Evolutionary conservation across 306 rosid genomes (phyloP).

Genomic region (Fragaria iinumae): DNA sequence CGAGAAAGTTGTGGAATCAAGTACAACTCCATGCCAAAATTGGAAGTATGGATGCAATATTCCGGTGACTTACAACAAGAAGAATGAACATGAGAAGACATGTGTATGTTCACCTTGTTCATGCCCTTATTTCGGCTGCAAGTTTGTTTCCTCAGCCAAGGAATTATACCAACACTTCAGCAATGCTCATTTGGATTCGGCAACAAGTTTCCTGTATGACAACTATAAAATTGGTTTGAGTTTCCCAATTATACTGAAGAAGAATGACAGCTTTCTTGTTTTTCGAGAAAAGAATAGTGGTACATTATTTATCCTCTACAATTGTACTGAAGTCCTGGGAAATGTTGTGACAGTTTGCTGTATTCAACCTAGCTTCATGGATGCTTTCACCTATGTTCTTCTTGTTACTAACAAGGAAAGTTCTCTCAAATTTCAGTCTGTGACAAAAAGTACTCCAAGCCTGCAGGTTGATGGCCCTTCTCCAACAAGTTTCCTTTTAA

Average conservation of each 20-base stretch:
- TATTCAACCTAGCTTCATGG: slow-evolving; percentile 40
- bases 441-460: slow-evolving; percentile 33
- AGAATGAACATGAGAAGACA: slow-evolving; percentile 46
- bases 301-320: slow-evolving; percentile 47
- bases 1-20: slow-evolving; percentile 63
- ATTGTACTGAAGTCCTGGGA: slow-evolving; percentile 33
- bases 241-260: background rate
- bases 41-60: slow-evolving; percentile 50
- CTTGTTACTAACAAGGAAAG: slow-evolving; percentile 28
- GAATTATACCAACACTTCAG: slow-evolving; percentile 49
- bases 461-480: slow-evolving; percentile 12
- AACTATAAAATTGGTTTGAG: too few relatives aligned
- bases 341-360: slow-evolving; percentile 42
- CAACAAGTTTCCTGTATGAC: slow-evolving; percentile 21
- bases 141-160: slow-evolving; percentile 34
- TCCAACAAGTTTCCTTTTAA: slow-evolving; percentile 35
- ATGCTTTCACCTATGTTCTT: slow-evolving; percentile 39
- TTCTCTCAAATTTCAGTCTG: slow-evolving; percentile 39
- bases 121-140: slow-evolving; percentile 50
- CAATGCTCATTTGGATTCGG: slow-evolving; percentile 31
- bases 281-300: slow-evolving; percentile 25
- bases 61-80: slow-evolving; percentile 29
- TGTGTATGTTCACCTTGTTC: slow-evolving; percentile 52
- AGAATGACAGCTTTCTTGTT: background rate
- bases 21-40: slow-evolving; percentile 47